Base-by-base conservation (phyloP, 768 basidiomycete species). In the Fistulinella prunicolor region DNA sequence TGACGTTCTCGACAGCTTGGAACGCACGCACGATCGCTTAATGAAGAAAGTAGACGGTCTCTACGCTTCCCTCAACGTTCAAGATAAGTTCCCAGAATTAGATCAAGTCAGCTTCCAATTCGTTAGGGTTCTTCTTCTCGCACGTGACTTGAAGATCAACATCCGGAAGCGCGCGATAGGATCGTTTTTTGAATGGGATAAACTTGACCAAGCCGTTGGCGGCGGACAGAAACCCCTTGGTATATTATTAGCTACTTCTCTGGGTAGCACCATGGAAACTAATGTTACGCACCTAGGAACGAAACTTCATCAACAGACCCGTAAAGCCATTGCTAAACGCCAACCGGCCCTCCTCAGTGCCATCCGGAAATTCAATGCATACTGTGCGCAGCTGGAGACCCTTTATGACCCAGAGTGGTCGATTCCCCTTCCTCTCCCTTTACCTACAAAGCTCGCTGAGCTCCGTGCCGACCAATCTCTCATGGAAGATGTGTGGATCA, bases 171-270 rank as follows among this genome's bases (percentile, higher is more conserved):
- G 50, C 3, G 58, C 64, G 0, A 61, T 64, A 21, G 56, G 49
- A 0, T 56, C 49, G 17, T 64, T 65, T 35, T 57, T 54, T 9
- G 61, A 66, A 35, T 63, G 62, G 57, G 62, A 64, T 13, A 58
- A 51, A 9, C 39, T 66, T 0, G 59, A 66, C 20, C 51, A 42
- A 6, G 65, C 62, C 0, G 56, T 60, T 1, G 56, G 57, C 0
- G 61, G 65, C 0, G 24, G 42, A 10, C 37, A 58, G 1, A 43
- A 61, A 38, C 14, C 56, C 0, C 46, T 66, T 1, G 72, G 73
- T 73, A 28, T 16, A 38, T 29, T 21, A n/a, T n/a, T n/a, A n/a
- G n/a, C n/a, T n/a, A n/a, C 24, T 24, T 16, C 13, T 32, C 30
- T 32, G n/a, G n/a, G n/a, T n/a, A n/a, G n/a, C n/a, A n/a, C n/a